Conservation (phyloP, 2,329 filamentous ascomycete species). For the Botrytis squamosa region DNA sequence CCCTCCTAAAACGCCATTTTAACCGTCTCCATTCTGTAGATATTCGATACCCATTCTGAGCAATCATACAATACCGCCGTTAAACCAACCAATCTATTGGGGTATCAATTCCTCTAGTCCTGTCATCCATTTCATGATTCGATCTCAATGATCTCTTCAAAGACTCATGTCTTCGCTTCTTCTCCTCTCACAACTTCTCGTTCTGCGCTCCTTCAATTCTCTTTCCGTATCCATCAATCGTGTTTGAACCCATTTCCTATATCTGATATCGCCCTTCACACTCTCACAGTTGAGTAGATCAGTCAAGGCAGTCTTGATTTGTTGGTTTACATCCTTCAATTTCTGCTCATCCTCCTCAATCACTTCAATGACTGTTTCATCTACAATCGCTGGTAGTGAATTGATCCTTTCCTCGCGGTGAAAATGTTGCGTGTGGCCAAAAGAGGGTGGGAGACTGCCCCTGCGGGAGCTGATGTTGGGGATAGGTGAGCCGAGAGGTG, state of each 20-base stretch:
- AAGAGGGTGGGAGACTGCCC: background rate
- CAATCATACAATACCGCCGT: background rate
- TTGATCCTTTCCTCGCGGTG: slow-evolving; percentile 23
- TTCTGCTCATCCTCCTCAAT: slow-evolving; percentile 38
- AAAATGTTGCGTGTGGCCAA: background rate
- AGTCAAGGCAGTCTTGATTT: slow-evolving; percentile 54
- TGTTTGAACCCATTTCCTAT: slow-evolving; percentile 51
- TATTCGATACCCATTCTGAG: slow-evolving; percentile 6
- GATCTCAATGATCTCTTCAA: slow-evolving; percentile 1
- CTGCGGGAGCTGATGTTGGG: slow-evolving; percentile 20
- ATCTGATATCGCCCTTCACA: slow-evolving; percentile 47
- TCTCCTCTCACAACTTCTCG: slow-evolving; percentile 31
- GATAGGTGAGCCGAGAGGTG: slow-evolving; percentile 17
- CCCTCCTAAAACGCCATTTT: slow-evolving; percentile 6
- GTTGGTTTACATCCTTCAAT: slow-evolving; percentile 50
- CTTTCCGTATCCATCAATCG: slow-evolving; percentile 54
- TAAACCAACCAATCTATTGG: background rate
- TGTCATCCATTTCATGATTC: background rate
- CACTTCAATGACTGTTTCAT: slow-evolving; percentile 28
- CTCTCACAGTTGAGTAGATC: slow-evolving; percentile 53
- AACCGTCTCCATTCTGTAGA: background rate
- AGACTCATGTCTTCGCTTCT: slow-evolving; percentile 25
- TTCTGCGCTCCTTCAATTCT: slow-evolving; percentile 41
- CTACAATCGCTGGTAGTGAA: slow-evolving; percentile 33
- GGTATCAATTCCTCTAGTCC: background rate